Conservation (phyloP, 129 eudicot genomes). For the Escallonia herrerae region DNA sequence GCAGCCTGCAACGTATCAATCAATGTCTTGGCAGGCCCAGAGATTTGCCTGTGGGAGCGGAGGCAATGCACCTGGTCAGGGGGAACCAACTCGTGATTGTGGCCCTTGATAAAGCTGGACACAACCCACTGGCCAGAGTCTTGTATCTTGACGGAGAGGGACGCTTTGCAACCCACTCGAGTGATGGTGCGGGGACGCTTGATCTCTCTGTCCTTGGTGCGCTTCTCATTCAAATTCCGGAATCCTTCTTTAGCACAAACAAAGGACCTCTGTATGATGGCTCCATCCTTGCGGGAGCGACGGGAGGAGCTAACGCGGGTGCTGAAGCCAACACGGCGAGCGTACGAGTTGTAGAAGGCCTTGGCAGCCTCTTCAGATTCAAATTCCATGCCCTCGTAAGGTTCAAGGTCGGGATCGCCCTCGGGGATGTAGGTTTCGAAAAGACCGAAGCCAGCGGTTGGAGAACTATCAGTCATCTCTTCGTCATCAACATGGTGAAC, state of each 20-base stretch:
- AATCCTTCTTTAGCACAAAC: constrained; percentile 61
- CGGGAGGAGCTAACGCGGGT: constrained; percentile 61
- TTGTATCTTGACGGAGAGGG: constrained; percentile 48
- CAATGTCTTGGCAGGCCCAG: constrained; percentile 58
- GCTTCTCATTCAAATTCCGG: constrained; percentile 48
- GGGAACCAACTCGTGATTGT: constrained; percentile 53
- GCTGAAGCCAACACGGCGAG: constrained; percentile 56
- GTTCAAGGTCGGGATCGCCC: constrained; percentile 45
- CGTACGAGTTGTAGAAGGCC: constrained; percentile 49
- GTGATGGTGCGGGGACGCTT: constrained; percentile 54
- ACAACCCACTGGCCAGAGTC: constrained; percentile 55
- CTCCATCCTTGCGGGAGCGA: constrained; percentile 52
- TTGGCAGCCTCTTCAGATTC: constrained; percentile 65
- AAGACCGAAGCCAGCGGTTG: constrained; percentile 11
- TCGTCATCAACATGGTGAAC: constrained; percentile 18
- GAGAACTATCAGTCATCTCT: constrained; percentile 38
- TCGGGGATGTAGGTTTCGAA: constrained; percentile 11
- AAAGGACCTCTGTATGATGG: constrained; percentile 51
- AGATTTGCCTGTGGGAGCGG: constrained; percentile 51
- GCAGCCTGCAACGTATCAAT: constrained; percentile 63
- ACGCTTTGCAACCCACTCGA: constrained; percentile 53
- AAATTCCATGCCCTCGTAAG: constrained; percentile 54
- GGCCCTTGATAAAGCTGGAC: constrained; percentile 33
- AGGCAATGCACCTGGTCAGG: constrained; percentile 55
- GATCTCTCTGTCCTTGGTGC: constrained; percentile 50